Base-by-base conservation (phyloP, 192 early-diverging fungal genomes). In the Umbelopsis ramanniana region DNA sequence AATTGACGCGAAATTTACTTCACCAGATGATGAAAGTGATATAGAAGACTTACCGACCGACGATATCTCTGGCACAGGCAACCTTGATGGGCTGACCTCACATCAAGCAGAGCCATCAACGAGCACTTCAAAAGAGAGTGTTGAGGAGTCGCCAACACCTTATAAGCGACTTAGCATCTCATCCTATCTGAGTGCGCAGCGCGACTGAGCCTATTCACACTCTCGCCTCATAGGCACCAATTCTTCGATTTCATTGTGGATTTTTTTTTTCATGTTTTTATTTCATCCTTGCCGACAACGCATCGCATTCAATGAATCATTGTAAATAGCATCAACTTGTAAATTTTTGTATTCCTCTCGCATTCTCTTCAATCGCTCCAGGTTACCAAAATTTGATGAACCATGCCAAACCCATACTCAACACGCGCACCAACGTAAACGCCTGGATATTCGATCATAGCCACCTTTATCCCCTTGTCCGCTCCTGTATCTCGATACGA, bases 281-380 rank as follows among this genome's bases (percentile, higher is more conserved):
- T 50, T 50, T 29, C 29, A 29, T 29, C 29, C 29, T 29, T 29
- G 29, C 29, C 29, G 29, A 2, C 29, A 29, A 29, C 3, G 1
- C 48, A 50, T 50, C 1, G 15, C n/a, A 50, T 50, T 50, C 19
- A 48, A 14, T 48, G 33, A 60, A 19, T 60, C 57, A 63, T 29
- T 63, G 57, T 63, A 63, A 6, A 63, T 63, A 63, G 33, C 57
- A 19, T 35, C 35, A 14, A 7, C 17, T 19, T 63, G 57, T 63
- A 63, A 63, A 63, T 63, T 55, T 53, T 50, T 50, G 48, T 50
- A 50, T 50, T 50, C 48, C 48, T 50, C 57, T 15, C 54, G 26
- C 54, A n/a, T n/a, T 57, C 3, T 5, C 15, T 50, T 50, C 19
- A 17, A 50, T n/a, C 15, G 48, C 48, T n/a, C 5, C 57, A 63